These are phyloP conservation scores for Pachysandra terminalis DNA, from an alignment of 164 flowering plant species.

Conservation along the genomic window DNA sequence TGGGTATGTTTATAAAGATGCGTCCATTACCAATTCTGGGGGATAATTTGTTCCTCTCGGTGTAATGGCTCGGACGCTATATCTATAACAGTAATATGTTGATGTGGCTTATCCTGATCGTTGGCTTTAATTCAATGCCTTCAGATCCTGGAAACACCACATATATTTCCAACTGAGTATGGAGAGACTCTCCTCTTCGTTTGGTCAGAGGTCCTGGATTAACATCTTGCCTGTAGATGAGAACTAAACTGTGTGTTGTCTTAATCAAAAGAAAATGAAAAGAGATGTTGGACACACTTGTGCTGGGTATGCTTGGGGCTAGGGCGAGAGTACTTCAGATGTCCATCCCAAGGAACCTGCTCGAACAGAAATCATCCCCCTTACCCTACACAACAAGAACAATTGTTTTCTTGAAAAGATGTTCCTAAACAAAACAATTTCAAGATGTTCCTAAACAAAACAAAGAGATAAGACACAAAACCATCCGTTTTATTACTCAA, in stretches of 20 bases:
- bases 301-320: conserved; percentile 80
- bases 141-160: conserved; percentile 73
- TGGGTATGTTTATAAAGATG: conserved; percentile 1
- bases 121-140: conserved; percentile 37
- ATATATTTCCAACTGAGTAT: no score
- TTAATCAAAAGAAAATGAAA: background rate
- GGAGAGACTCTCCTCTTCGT: no score
- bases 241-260: no score
- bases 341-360: conserved; percentile 99
- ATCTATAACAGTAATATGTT: conserved; percentile 1
- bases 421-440: background rate
- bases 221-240: no score
- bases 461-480: background rate
- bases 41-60: conserved; percentile 53
- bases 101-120: conserved; percentile 69
- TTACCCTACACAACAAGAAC: conserved; percentile 53
- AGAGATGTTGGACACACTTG: conserved; percentile 45
- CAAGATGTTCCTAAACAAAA: no score
- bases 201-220: no score
- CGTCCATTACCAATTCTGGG: conserved; percentile 79
- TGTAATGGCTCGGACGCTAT: conserved; percentile 69
- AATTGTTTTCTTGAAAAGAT: background rate
- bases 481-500: background rate
- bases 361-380: conserved; percentile 82
- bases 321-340: conserved; percentile 88